Evolutionary conservation across 2,329 filamentous ascomycete genomes (phyloP), one percentile per base, ranked within the genome.

Genomic region (Hypoxylon sp.): DNA sequence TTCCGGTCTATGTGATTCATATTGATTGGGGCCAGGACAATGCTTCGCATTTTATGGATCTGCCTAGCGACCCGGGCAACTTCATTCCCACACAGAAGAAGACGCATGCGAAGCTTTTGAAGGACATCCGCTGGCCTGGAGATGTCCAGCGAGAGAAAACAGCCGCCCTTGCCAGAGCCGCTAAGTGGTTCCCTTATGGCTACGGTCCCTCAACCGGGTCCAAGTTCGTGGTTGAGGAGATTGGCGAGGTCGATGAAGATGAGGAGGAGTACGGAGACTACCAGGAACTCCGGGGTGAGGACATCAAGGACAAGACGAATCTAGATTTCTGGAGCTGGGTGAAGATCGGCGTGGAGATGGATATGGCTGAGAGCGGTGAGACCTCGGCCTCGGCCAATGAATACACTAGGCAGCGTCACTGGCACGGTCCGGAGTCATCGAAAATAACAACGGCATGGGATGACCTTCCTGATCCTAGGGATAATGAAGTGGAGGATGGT

Each of bases 171-270:
- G 81, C 82, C 0, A 76, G 79, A 7, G 83, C 81, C 0, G 70
- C 79, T 37, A 85, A 85, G 73, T 84, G 79, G 73, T 84, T 84
- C 55, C 82, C 82, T 0, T 84, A 83, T 58, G 82, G 82, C 1
- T 85, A 78, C 70, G 82, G 84, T 0, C 80, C 82, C 1, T 80
- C 81, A 1, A 80, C 75, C 0, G 81, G 82, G 2, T 79, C 75
- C 0, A 79, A 65, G 11, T 83, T 85, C 64, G 80, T 83, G 2
- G 79, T 85, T 55, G 82, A 84, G 66, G 82, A 83, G 54, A 78
- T 85, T 29, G 82, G 79, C 1, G 81, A 83, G 42, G 71, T 80
- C 8, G 78, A 77, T 6, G 80, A 83, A 17, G 79, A 82, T 50
- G 81, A 83, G 47, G 80, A 83, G 67, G 78, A 81, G 29, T 82